A percentile compares a stretch with the other conserved stretches of the same genome.
Evolutionary conservation across 2,329 filamentous ascomycete species (phyloP).

Genomic region (Colletotrichum camelliae): DNA sequence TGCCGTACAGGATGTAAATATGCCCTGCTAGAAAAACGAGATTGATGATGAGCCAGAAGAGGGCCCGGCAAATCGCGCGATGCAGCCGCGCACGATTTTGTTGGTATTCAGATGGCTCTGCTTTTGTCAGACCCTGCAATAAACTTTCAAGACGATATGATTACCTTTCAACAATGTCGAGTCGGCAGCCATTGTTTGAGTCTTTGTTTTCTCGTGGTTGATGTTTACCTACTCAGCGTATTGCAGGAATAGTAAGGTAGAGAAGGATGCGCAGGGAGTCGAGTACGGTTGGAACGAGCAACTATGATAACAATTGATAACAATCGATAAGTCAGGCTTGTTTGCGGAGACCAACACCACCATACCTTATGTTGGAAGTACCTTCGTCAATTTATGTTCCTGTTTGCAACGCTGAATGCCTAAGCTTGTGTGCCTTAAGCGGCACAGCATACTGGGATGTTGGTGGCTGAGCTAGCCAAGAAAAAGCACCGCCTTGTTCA

Average conservation of each 20-base stretch:
- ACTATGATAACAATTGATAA: background rate
- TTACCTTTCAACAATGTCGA: background rate
- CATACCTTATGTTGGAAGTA: background rate
- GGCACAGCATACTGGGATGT: background rate
- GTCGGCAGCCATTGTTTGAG: background rate
- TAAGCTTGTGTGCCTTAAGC: background rate
- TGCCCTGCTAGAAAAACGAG: background rate
- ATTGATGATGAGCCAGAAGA: background rate
- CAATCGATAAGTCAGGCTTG: background rate
- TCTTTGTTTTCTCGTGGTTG: background rate
- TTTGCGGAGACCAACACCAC: background rate
- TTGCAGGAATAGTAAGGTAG: background rate
- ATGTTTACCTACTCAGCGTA: background rate
- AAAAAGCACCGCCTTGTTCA: background rate
- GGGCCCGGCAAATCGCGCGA: background rate
- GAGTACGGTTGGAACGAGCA: background rate
- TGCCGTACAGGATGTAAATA: background rate
- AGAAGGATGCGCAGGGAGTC: background rate
- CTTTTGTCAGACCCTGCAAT: background rate
- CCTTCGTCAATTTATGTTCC: background rate
- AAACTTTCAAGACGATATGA: background rate
- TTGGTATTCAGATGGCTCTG: background rate
- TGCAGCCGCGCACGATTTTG: background rate
- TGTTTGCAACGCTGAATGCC: background rate
- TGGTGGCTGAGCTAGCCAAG: background rate